Base-by-base conservation (phyloP, 257 asterid species). In the Solanum pinnatisectum region DNA sequence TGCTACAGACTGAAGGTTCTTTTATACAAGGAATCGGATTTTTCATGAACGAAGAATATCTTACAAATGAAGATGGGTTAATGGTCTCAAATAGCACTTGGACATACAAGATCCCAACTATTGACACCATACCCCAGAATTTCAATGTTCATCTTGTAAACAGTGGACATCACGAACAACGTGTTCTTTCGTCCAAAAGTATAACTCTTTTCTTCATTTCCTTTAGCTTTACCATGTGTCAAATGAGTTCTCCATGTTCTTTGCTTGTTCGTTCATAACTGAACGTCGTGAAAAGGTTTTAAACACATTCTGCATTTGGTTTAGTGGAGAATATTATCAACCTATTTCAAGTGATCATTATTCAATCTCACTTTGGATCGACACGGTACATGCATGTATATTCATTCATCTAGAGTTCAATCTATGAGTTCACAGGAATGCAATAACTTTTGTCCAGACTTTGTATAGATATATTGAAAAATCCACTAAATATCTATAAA, bases 1-100 rank as follows among this genome's bases (percentile, higher is more conserved):
- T 56, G 42, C 93, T 56, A 33, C 93, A 96, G 98, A 94, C 93
- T 87, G 99, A 96, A 92, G 99, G 98, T 23, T 94, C 98, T 71
- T 96, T 93, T 42, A 96, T 96, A 22, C 98, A 95, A 92, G 99
- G 99, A 44, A 85, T 95, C 8, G 99, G 99, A 67, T 93, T 96
- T 87, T 95, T 95, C 91, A 95, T 95, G 98, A 93, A 87, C 11
- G 98, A 96, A 94, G 99, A 96, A 87, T 96, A 93, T 91, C 87
- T 89, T 27, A 87, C 88, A 4, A 92, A 96, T 59, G 30, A 87
- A 13, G 92, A 96, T 59, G 99, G 98, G 88, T 71, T 90, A 88
- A 88, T 92, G 87, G 84, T 90, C 49, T 79, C 93, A 9, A 92
- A 96, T 88, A 90, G 98, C 77, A 94, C 96, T 52, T 95, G 99